Base-by-base conservation (phyloP, 352 stramenopile genomes). In the Achlya hypogyna region DNA sequence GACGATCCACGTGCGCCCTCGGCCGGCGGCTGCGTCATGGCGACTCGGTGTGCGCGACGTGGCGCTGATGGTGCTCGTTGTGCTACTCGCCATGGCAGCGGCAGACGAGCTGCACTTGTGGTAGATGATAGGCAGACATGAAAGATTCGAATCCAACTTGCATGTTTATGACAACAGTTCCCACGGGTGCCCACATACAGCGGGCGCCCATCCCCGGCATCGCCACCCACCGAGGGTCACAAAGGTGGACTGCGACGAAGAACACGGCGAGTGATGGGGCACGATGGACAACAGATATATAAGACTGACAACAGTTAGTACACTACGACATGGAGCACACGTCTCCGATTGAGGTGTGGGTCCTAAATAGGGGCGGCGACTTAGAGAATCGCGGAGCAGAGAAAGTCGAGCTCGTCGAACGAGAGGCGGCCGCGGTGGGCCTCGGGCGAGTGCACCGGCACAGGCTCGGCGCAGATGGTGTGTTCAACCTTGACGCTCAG, bases 341-440 rank as follows among this genome's bases (percentile, higher is more conserved):
- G 14, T 56, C 25, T 56, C 25, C 25, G 49, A 56, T 56, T 31
- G 49, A 45, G 38, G 38, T 45, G 38, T 45, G 38, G 38, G 31
- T 22, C n/a, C 10, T 56, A 56, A 56, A 56, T 56, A 56, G 49
- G 25, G 25, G 25, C 16, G 6, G 49, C 54, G 51, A 49, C 22
- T 43, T 67, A 67, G 42, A 93, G 74, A 62, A 93, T 88, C 45
- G 81, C 85, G 12, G 83, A 86, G 72, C 84, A 92, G 56, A 93
- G 63, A 67, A 93, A 93, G 73, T 90, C 85, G 64, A 93, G 87
- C 69, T 93, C 85, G 72, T 93, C 85, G 65, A 82, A 77, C 53
- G 85, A 92, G 31, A 93, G 74, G 52, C 63, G 63, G 18, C 60
- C 60, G 27, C 51, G 60, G 18, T 67, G 60, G 18, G 60, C 25